Base-by-base conservation (phyloP, 2,329 filamentous ascomycete species). In the Penicillium sp. region DNA sequence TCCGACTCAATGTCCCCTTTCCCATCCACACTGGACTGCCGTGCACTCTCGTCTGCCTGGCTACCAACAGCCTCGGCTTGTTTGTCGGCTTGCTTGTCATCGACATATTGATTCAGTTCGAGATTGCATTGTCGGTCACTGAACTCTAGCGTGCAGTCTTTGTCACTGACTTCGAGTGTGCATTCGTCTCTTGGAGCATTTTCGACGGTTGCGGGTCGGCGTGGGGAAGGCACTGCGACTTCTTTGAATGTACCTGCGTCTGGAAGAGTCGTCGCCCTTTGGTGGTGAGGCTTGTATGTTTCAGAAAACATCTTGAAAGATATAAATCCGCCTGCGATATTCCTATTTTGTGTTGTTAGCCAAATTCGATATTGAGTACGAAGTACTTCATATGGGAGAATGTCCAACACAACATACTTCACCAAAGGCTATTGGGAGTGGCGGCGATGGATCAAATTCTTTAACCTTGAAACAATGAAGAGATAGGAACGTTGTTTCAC, bases 211-310 rank as follows among this genome's bases (percentile, higher is more conserved):
- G 42, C 14, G 1, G 41, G 18, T 6, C 24, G 24, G 1, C 14
- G 46, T 40, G 50, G 44, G 38, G 47, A 18, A 16, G 46, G 18
- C 7, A 8, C 18, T 32, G 51, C 34, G 41, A 49, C 24, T 45
- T 54, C 51, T 50, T 54, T 54, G 40, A 44, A 40, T 41, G 34
- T 50, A n/a, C 44, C 34, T 18, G 46, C 40, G 9, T 45, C 16
- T 21, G 34, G 41, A 6, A 43, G 34, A 8, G 27, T 39, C 11
- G 40, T 47, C 1, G 40, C 32, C 22, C 27, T 43, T 34, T 54
- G 42, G 24, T 42, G 46, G 27, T 45, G 41, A 10, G 32, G 32
- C 2, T 50, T 54, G 8, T 44, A 41, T 16, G 40, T 40, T 44
- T 54, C 51, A 1, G 49, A 41, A 1, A 46, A 50, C 34, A 29